Percentiles rank a stretch among this genome's conserved stretches.
These are phyloP conservation scores for Ceratocystis lukuohia DNA, from an alignment of 2,329 filamentous ascomycete species.

Conservation along the genomic window DNA sequence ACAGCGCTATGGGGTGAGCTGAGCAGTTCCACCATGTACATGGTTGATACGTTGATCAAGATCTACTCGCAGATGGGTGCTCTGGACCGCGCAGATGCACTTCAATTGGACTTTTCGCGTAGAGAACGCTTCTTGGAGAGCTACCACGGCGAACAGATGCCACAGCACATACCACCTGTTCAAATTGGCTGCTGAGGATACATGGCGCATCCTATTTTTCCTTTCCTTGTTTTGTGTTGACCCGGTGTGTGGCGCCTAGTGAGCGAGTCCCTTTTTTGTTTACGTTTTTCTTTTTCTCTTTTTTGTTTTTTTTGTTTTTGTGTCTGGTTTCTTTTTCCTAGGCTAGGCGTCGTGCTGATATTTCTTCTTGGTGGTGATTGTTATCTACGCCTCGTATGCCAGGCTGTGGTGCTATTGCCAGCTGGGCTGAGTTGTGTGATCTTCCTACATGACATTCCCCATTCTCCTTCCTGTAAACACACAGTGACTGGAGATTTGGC, in stretches of 20 bases:
- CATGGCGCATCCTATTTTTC: neutral
- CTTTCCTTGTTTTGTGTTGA: neutral
- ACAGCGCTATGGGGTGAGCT: conserved; percentile 16
- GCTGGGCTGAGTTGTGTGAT: too few species aligned
- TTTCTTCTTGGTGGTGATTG: neutral
- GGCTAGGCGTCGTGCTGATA: neutral
- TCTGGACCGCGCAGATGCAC: conserved; percentile 8
- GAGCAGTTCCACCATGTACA: conserved; percentile 18
- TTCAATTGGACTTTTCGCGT: conserved; percentile 8
- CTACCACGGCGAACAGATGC: conserved; percentile 13
- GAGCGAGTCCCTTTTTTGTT: neutral
- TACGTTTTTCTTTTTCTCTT: neutral
- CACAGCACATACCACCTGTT: conserved; percentile 14
- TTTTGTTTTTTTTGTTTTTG: neutral
- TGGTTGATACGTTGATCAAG: conserved; percentile 17
- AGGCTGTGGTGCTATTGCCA: neutral
- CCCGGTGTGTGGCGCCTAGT: neutral
- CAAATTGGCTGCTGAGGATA: conserved; percentile 13
- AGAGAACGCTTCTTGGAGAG: conserved; percentile 16
- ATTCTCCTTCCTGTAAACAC: too few species aligned
- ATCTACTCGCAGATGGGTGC: conserved; percentile 18
- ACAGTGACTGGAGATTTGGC: too few species aligned
- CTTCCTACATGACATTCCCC: too few species aligned
- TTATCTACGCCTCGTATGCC: neutral
- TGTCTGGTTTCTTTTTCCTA: neutral